These are phyloP conservation scores for Prunus armeniaca DNA, from an alignment of 306 rosid species.

Conservation along the genomic window DNA sequence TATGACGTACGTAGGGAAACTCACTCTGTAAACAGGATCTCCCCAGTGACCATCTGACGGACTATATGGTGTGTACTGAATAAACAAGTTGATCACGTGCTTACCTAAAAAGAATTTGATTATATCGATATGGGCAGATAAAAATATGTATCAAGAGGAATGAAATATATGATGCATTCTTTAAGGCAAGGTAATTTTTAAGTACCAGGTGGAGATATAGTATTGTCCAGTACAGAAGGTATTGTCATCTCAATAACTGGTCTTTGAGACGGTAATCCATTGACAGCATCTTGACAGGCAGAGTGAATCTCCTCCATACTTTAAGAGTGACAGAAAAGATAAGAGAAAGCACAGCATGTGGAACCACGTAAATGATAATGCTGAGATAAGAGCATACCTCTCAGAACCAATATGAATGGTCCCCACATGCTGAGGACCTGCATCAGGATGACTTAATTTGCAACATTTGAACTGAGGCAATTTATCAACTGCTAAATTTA, in stretches of 20 bases:
- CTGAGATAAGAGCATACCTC: constrained; percentile 43
- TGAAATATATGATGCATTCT: constrained; percentile 10
- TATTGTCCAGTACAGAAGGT: constrained; percentile 79
- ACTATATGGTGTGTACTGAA: constrained; percentile 86
- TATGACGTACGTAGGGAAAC: constrained; percentile 1
- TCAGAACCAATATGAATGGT: constrained; percentile 95
- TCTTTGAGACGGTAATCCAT: constrained; percentile 75
- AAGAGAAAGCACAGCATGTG: neutral
- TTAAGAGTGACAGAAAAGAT: constrained; percentile 22
- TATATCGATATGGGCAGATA: neutral
- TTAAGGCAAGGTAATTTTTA: constrained; percentile 3
- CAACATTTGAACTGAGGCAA: constrained; percentile 77
- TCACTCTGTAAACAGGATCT: constrained; percentile 67
- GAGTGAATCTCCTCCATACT: constrained; percentile 85
- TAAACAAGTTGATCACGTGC: constrained; percentile 88
- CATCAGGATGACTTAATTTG: constrained; percentile 47
- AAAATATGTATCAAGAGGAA: constrained; percentile 9
- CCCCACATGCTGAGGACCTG: constrained; percentile 84
- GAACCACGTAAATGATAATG: neutral
- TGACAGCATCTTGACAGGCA: constrained; percentile 78
- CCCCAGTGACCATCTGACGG: constrained; percentile 85
- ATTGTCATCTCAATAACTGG: constrained; percentile 93
- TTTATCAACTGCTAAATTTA: constrained; percentile 81
- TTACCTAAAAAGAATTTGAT: constrained; percentile 46
- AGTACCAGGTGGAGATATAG: constrained; percentile 90